A percentile compares a stretch with the other conserved stretches of the same genome.
Evolutionary conservation across 257 asterid species (phyloP).

Genomic region (Eucommia ulmoides): DNA sequence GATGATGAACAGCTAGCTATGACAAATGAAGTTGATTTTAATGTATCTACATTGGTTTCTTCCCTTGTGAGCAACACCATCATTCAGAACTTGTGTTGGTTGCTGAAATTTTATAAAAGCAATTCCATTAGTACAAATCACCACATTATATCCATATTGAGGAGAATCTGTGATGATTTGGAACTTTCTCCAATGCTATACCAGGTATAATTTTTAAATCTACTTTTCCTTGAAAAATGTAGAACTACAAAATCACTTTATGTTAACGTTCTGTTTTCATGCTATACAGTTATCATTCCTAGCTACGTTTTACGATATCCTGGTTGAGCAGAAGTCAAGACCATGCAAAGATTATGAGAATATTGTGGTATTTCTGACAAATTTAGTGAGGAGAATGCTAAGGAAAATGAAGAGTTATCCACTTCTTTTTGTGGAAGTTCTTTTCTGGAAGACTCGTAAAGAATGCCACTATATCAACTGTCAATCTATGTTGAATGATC

Average conservation of each 20-base stretch:
- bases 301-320: slow-evolving; percentile 62
- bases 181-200: slow-evolving; percentile 91
- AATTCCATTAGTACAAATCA: slow-evolving; percentile 70
- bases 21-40: slow-evolving; percentile 72
- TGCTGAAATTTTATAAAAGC: slow-evolving; percentile 72
- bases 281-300: slow-evolving; percentile 66
- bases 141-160: slow-evolving; percentile 49
- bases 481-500: slow-evolving; percentile 62
- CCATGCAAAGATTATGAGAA: slow-evolving; percentile 71
- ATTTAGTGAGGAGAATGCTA: slow-evolving; percentile 72
- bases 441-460: slow-evolving; percentile 68
- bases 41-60: slow-evolving; percentile 59
- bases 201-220: slow-evolving; percentile 45
- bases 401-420: slow-evolving; percentile 78
- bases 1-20: slow-evolving; percentile 52
- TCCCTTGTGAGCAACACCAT: slow-evolving; percentile 60
- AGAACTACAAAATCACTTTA: slow-evolving; percentile 6
- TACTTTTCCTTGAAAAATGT: neutral
- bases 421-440: slow-evolving; percentile 73
- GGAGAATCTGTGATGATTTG: slow-evolving; percentile 73
- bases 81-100: slow-evolving; percentile 74
- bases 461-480: slow-evolving; percentile 79
- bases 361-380: slow-evolving; percentile 60
- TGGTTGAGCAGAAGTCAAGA: slow-evolving; percentile 81
- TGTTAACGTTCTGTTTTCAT: slow-evolving; percentile 15